These are phyloP conservation scores for Colletotrichum salicis DNA, from an alignment of 2,329 filamentous ascomycete species.

Conservation along the genomic window DNA sequence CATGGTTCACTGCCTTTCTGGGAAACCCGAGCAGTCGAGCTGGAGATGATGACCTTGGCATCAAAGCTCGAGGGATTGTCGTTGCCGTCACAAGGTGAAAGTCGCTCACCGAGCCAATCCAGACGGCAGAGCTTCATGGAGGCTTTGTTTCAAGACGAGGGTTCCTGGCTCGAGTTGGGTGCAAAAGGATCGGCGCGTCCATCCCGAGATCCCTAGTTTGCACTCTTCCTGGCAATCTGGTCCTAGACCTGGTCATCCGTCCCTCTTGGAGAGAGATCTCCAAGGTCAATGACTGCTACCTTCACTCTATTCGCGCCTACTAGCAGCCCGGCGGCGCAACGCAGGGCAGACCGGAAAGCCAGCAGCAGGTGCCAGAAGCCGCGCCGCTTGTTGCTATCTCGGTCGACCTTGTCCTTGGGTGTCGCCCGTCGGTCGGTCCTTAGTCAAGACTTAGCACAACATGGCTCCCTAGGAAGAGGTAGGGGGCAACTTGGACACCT, in stretches of 20 bases:
- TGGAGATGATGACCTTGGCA: constrained; percentile 1
- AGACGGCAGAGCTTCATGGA: constrained; percentile 5
- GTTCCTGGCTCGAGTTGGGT: constrained; percentile 31
- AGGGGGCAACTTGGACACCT: constrained; percentile 33
- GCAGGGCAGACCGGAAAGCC: not conserved
- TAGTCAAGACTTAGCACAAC: constrained; percentile 6
- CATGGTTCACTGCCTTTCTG: constrained; percentile 18
- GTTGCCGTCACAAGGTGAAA: constrained; percentile 12
- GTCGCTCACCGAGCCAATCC: constrained; percentile 27
- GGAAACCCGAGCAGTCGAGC: constrained; percentile 17
- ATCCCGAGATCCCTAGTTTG: constrained; percentile 27
- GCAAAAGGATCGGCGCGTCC: constrained; percentile 26
- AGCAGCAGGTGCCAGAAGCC: not conserved
- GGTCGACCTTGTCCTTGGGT: not conserved
- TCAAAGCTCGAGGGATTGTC: not conserved
- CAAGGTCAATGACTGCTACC: constrained; percentile 3
- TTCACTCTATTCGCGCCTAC: not conserved
- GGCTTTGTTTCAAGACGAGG: constrained; percentile 25
- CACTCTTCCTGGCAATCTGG: not conserved
- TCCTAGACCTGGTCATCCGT: not conserved
- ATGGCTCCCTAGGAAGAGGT: constrained; percentile 26
- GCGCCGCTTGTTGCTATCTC: not conserved
- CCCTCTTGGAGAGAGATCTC: not conserved
- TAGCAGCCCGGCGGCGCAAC: not conserved
- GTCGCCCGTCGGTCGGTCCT: constrained; percentile 6